Base-by-base conservation (phyloP, 768 basidiomycete genomes). In the Pilatotrama ljubarskyi region DNA sequence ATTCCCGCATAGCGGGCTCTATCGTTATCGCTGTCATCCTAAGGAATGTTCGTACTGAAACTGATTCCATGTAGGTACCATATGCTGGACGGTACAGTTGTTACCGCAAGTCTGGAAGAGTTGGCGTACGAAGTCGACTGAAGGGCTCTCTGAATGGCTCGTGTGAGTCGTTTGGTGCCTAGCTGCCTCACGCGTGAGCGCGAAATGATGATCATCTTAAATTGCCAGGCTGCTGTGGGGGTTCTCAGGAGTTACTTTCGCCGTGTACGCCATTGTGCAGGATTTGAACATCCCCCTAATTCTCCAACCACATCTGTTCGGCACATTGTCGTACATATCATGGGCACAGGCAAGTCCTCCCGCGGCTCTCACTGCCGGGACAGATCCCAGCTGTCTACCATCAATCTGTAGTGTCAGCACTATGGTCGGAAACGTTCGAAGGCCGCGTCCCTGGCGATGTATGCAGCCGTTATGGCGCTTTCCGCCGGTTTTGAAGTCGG, bases 31-130 rank as follows among this genome's bases (percentile, higher is more conserved):
- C 38, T 5, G 38, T 3, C 43, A 20, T 43, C 11, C 22, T 1
- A 9, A 43, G 20, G 18, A 9, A 15, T 3, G 10, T 44, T 24
- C 32, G 29, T n/a, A n/a, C 29, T 49, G 48, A 49, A 18, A 22
- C 18, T 5, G 24, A 15, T 29, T 10, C 2, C 17, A 14, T 54
- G 3, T 18, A 86, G 87, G 87, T 2, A 82, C 86, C 0, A 69
- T 88, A 14, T 82, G 81, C 58, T 88, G 87, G 88, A 82, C 81
- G 5, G 74, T 78, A 9, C 87, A 88, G 66, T 69, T 90, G 18
- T 69, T 90, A 32, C 90, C 88, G 9, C 88, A 90, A 64, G 76
- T 90, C 20, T 82, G 84, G 82, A 91, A 93, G 72, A 87, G 81
- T 63, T 87, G 82, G 76, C 77, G 82, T 26, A 75, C 77, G n/a